phyloP scores from a whole-genome alignment of 345 rosid genomes.

The Mangifera indica region DNA sequence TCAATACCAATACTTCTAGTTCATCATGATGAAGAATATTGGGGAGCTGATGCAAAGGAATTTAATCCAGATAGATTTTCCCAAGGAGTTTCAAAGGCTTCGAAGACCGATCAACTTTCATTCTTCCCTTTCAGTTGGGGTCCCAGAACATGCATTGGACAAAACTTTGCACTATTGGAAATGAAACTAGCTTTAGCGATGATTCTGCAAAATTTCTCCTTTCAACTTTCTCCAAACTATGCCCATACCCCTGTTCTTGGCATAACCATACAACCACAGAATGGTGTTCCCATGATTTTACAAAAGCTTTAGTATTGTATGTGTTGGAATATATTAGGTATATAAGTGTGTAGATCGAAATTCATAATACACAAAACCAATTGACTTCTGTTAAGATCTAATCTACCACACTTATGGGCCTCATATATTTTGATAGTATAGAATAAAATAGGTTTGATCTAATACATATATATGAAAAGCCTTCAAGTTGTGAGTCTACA shows the following conservation, averaged over 20 bases:
- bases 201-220: conserved; percentile 47
- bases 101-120: conserved; percentile 36
- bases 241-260: conserved; percentile 45
- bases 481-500: too few relatives aligned
- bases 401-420: too few relatives aligned
- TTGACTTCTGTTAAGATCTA: too few relatives aligned
- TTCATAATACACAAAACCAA: too few relatives aligned
- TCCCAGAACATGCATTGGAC: conserved; percentile 64
- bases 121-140: conserved; percentile 60
- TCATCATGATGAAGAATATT: conserved; percentile 45
- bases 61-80: conserved; percentile 57
- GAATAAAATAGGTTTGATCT: too few relatives aligned
- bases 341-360: too few relatives aligned
- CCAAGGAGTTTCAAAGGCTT: conserved; percentile 55
- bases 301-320: conserved; percentile 19
- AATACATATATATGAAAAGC: too few relatives aligned
- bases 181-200: conserved; percentile 50
- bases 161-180: conserved; percentile 58
- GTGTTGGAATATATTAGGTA: too few relatives aligned
- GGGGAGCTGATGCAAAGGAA: conserved; percentile 64
- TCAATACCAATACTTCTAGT: conserved; percentile 26
- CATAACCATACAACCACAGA: conserved; percentile 40
- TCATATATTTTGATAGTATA: too few relatives aligned
- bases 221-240: conserved; percentile 56
- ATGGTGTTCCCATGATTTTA: conserved; percentile 47